These are phyloP conservation scores for Bertia moriformis DNA, from an alignment of 2,329 filamentous ascomycete genomes.

Conservation along the genomic window DNA sequence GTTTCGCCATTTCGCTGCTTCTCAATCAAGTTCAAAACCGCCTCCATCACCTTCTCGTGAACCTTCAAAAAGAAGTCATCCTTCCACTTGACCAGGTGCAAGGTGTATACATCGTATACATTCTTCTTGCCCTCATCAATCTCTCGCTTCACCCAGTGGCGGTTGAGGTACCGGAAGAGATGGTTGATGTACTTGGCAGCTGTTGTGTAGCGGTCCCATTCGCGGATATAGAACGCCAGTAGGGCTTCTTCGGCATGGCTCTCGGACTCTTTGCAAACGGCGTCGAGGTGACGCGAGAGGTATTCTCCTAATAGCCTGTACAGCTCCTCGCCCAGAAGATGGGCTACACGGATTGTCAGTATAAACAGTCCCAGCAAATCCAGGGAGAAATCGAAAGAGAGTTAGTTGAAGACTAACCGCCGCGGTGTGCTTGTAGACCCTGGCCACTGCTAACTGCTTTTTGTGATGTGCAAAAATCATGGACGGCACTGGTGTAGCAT, in stretches of 20 bases:
- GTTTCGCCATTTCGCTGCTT: slow-evolving; percentile 96
- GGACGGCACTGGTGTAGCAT: slow-evolving; percentile 73
- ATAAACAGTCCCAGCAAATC: no score
- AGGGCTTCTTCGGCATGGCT: slow-evolving; percentile 79
- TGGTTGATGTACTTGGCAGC: slow-evolving; percentile 97
- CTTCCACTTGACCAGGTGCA: slow-evolving; percentile 92
- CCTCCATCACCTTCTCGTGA: slow-evolving; percentile 79
- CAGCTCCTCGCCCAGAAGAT: slow-evolving; percentile 86
- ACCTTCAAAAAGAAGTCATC: slow-evolving; percentile 77
- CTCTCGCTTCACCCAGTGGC: slow-evolving; percentile 97
- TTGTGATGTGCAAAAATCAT: slow-evolving; percentile 98
- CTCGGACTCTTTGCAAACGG: slow-evolving; percentile 58
- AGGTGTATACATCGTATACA: slow-evolving; percentile 92
- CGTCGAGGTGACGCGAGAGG: slow-evolving; percentile 61
- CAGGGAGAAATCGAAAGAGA: slow-evolving; percentile 2
- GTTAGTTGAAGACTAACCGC: slow-evolving; percentile 34
- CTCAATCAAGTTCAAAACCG: slow-evolving; percentile 86
- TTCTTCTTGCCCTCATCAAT: slow-evolving; percentile 98
- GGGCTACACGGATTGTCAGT: slow-evolving; percentile 39
- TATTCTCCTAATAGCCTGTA: slow-evolving; percentile 86
- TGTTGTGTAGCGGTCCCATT: slow-evolving; percentile 91
- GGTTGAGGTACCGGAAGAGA: slow-evolving; percentile 86
- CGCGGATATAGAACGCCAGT: slow-evolving; percentile 81
- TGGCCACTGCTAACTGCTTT: slow-evolving; percentile 60
- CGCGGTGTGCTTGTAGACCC: slow-evolving; percentile 43